phyloP scores from a whole-genome alignment of 495 filamentous ascomycete genomes.

The Neurospora pannonica region DNA sequence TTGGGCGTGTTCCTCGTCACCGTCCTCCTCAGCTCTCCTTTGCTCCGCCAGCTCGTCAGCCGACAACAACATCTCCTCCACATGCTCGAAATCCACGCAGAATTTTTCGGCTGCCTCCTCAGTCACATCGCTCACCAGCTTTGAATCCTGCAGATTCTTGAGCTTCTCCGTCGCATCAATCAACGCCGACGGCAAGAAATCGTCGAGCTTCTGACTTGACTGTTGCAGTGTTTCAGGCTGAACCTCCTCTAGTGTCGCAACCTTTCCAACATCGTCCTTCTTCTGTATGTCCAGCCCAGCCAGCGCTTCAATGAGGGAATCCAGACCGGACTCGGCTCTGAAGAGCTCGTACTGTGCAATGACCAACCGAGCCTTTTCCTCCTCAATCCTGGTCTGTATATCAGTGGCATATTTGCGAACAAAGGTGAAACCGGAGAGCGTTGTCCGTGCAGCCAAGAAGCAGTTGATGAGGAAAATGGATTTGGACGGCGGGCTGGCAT shows the following conservation, averaged over 20 bases:
- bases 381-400: slow-evolving; percentile 37
- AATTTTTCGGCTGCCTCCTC: slow-evolving; percentile 80
- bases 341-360: slow-evolving; percentile 60
- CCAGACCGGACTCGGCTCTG: slow-evolving; percentile 62
- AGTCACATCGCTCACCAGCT: slow-evolving; percentile 62
- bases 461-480: slow-evolving; percentile 82
- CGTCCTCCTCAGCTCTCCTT: slow-evolving; percentile 20
- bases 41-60: slow-evolving; percentile 38
- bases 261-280: slow-evolving; percentile 25
- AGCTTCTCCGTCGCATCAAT: slow-evolving; percentile 85
- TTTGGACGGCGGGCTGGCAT: slow-evolving; percentile 44
- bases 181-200: slow-evolving; percentile 82
- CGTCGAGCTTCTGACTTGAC: slow-evolving; percentile 72
- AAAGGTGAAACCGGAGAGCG: slow-evolving; percentile 48
- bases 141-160: slow-evolving; percentile 58
- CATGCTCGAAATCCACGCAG: slow-evolving; percentile 81
- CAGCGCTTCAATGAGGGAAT: slow-evolving; percentile 57
- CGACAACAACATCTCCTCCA: slow-evolving; percentile 53
- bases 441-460: slow-evolving; percentile 46
- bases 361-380: slow-evolving; percentile 36
- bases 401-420: slow-evolving; percentile 33
- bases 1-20: slow-evolving; percentile 27
- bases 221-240: slow-evolving; percentile 51
- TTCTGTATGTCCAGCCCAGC: slow-evolving; percentile 19
- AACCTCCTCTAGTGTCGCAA: slow-evolving; percentile 41